phyloP scores from a whole-genome alignment of 768 basidiomycete species.

The Dendrothele bispora region DNA sequence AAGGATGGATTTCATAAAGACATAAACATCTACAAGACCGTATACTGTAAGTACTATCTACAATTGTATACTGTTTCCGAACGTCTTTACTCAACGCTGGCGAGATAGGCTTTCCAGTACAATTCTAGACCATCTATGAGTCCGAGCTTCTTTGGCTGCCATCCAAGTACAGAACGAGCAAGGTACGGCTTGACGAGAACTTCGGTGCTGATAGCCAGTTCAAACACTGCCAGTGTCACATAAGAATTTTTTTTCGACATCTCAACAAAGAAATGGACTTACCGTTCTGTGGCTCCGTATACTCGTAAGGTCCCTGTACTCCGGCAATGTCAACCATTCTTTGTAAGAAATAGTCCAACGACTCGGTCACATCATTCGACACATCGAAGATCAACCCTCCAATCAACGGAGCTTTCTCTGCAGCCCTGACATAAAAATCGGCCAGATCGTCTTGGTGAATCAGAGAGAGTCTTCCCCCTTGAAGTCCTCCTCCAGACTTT shows the following conservation, averaged over 20 bases:
- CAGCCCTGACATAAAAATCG: constrained; percentile 38
- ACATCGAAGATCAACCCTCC: constrained; percentile 42
- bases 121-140: constrained; percentile 42
- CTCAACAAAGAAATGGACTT: too few relatives aligned
- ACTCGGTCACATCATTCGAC: constrained; percentile 38
- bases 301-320: constrained; percentile 33
- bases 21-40: too few relatives aligned
- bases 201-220: constrained; percentile 32
- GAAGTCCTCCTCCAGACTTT: too few relatives aligned
- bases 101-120: constrained; percentile 36
- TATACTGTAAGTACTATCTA: too few relatives aligned
- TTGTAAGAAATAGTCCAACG: constrained; percentile 38
- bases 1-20: too few relatives aligned
- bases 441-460: constrained; percentile 49
- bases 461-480: constrained; percentile 26
- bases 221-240: constrained; percentile 39
- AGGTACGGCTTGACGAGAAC: constrained; percentile 34
- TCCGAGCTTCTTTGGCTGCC: constrained; percentile 40
- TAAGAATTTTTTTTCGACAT: too few relatives aligned
- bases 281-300: constrained; percentile 33
- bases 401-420: constrained; percentile 35
- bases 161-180: constrained; percentile 41
- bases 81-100: too few relatives aligned
- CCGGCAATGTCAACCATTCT: constrained; percentile 38
- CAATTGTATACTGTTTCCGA: too few relatives aligned